Percentiles rank a stretch among this genome's conserved stretches.
Conservation (phyloP, 1,284 basidiomycete genomes). For the Xerocomus minutiporus region DNA sequence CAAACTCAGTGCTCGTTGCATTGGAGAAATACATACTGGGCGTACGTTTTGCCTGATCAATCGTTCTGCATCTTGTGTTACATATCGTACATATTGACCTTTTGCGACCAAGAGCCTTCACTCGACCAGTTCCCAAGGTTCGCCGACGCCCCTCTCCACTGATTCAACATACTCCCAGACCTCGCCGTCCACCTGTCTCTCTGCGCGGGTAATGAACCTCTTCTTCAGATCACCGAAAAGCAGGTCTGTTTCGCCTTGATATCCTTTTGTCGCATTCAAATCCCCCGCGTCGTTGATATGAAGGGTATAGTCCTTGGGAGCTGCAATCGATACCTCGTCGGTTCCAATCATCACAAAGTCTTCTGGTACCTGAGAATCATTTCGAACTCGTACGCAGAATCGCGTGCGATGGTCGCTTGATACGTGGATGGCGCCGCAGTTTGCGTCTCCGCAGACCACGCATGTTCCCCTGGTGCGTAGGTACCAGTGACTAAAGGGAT, state of each 20-base stretch:
- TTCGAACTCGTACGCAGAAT: background rate
- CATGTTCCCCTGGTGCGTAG: background rate
- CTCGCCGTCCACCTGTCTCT: background rate
- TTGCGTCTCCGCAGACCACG: background rate
- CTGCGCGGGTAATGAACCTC: background rate
- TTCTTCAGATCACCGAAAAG: background rate
- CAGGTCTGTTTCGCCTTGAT: background rate
- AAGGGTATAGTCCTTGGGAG: background rate
- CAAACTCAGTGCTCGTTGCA: too few relatives aligned
- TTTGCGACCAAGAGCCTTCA: background rate
- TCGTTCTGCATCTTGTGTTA: too few relatives aligned
- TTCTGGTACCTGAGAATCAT: background rate
- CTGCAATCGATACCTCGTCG: background rate
- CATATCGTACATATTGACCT: too few relatives aligned
- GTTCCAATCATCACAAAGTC: background rate
- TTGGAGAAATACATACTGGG: too few relatives aligned
- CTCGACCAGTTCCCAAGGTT: background rate
- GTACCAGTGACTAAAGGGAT: conserved; percentile 1
- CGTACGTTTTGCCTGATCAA: too few relatives aligned
- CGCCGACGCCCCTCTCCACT: background rate
- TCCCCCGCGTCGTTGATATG: background rate
- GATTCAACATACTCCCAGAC: background rate
- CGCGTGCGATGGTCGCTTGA: background rate
- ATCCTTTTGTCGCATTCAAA: background rate
- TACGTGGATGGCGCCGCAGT: background rate